Evolutionary conservation across 176 grass and related monocot species (phyloP).

Genomic region (Musa schizocarpa): DNA sequence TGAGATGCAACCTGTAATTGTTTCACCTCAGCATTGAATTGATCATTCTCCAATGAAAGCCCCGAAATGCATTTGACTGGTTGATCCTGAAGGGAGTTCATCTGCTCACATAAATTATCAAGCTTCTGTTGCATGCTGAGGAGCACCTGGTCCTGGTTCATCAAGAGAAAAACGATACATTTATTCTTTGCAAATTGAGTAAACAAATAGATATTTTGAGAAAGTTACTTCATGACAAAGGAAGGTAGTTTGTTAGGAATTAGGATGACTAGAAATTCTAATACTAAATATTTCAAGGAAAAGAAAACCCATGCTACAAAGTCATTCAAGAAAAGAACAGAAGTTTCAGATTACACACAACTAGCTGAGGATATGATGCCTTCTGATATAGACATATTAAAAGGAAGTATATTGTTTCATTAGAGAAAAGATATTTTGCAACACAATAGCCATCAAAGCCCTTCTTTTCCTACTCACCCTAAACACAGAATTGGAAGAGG

Average conservation of each 20-base stretch:
- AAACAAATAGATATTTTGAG: neutral
- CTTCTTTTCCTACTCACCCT: too few relatives aligned
- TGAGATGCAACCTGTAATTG: slow-evolving; percentile 16
- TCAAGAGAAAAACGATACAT: slow-evolving; percentile 9
- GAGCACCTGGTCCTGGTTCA: slow-evolving; percentile 55
- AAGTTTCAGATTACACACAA: neutral
- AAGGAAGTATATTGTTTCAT: too few relatives aligned
- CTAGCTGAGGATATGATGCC: too few relatives aligned
- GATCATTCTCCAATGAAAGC: slow-evolving; percentile 21
- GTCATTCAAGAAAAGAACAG: neutral
- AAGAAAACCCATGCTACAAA: neutral
- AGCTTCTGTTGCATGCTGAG: slow-evolving; percentile 88
- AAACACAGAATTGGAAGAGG: too few relatives aligned
- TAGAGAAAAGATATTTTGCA: too few relatives aligned
- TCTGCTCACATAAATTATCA: slow-evolving; percentile 55
- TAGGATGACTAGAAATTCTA: neutral
- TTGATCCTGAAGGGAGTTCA: slow-evolving; percentile 47
- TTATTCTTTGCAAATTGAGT: neutral
- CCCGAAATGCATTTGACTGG: slow-evolving; percentile 28
- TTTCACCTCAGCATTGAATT: slow-evolving; percentile 13
- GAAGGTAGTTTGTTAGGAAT: neutral
- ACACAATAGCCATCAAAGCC: too few relatives aligned
- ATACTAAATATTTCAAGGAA: neutral
- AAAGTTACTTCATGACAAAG: neutral
- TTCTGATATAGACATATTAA: too few relatives aligned